Evolutionary conservation across 768 basidiomycete genomes (phyloP).

Genomic region (Tulasnella sp.): DNA sequence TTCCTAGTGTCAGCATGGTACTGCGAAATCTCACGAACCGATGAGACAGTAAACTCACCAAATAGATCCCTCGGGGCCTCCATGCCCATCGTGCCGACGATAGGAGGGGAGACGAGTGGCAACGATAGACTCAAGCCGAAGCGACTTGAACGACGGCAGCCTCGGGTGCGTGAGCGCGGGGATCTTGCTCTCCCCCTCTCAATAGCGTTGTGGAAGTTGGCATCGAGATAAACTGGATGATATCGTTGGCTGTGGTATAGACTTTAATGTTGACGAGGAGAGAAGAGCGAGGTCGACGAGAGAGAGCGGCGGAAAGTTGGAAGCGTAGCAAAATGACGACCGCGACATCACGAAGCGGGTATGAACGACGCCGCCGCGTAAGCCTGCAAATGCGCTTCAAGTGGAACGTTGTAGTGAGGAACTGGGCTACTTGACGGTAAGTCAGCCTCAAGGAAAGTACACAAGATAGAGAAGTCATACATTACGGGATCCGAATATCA

Average conservation of each 20-base stretch:
- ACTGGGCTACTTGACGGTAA: no score
- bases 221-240: constrained; percentile 40
- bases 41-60: no score
- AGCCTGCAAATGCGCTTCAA: no score
- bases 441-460: no score
- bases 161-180: constrained; percentile 2
- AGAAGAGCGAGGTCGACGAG: constrained; percentile 31
- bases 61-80: no score
- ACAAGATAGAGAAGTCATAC: no score
- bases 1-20: no score
- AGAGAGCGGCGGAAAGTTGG: constrained; percentile 33
- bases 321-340: constrained; percentile 48
- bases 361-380: constrained; percentile 43
- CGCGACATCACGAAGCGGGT: constrained; percentile 49
- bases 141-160: constrained; percentile 43
- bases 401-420: no score
- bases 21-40: no score
- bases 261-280: constrained; percentile 35
- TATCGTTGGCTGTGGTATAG: constrained; percentile 36
- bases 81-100: no score
- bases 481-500: no score
- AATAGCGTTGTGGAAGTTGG: constrained; percentile 38
- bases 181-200: constrained; percentile 40
- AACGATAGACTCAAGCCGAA: constrained; percentile 50
- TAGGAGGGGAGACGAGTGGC: constrained; percentile 48